Base-by-base conservation (phyloP, 2,329 filamentous ascomycete genomes). In the Colletotrichum tabaci region DNA sequence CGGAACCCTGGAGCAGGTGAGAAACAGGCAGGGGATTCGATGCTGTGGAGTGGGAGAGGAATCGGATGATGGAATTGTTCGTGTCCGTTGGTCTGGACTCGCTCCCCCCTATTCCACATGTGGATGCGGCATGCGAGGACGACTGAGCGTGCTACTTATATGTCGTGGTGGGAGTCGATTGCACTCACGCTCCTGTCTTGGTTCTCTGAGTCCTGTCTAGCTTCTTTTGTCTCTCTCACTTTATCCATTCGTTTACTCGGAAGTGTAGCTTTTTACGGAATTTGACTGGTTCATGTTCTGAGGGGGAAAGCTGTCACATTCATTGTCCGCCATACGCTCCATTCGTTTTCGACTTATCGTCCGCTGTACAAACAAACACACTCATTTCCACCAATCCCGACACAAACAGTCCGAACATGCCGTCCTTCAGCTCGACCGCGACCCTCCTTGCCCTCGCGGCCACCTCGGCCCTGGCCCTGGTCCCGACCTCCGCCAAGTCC, bases 381-480 rank as follows among this genome's bases (percentile, higher is more conserved):
- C 18, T 18, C 30, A 2, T 30, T 30, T 30, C 30, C 30, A 30
- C 30, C 18, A 6, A 12, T 38, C 18, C 30, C 30, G 0, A 38
- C 8, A 21, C 8, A 16, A 16, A 63, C n/a, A 23, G 1, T 2
- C 30, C 3, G 47, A 73, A 21, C 44, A 79, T 79, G 77, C 77
- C 72, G 53, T 75, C 76, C 68, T 63, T 74, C 16, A 8, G 47
- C 49, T 66, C 58, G 26, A 60, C 75, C 15, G 65, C 73, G 47
- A 50, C 73, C 15, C 44, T 73, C 21, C 21, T 79, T 12, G 73
- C 77, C 21, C 57, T 79, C 47, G 75, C 77, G 63, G 66, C 76
- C 50, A 74, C 74, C 47, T 64, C 61, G 35, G 21, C 53, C 47
- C 67, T 75, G 61, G 67, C 68, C 38, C 76, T 74, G n/a, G 38